These are phyloP conservation scores for Annona cherimola DNA, from an alignment of 164 flowering plant genomes.

Conservation along the genomic window DNA sequence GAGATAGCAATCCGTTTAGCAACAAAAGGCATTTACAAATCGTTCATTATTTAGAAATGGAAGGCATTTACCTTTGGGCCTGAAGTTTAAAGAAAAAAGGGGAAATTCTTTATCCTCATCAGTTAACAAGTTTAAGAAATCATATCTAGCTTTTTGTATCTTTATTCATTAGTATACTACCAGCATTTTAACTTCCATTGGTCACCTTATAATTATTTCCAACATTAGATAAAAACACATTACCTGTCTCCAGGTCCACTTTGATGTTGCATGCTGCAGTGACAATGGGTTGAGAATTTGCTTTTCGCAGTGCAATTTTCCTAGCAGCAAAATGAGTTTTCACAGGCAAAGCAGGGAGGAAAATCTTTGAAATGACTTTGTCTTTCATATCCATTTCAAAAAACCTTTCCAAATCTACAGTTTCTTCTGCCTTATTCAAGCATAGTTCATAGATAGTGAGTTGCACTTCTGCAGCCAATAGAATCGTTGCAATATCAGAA, in stretches of 20 bases:
- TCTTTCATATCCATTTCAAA: conserved; percentile 8
- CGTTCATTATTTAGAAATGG: no score
- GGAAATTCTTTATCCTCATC: no score
- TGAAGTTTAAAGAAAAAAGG: no score
- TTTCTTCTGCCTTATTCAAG: conserved; percentile 3
- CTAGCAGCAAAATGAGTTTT: conserved; percentile 3
- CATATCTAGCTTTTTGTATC: no score
- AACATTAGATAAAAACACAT: not conserved
- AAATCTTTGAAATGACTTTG: conserved; percentile 1
- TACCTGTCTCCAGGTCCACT: conserved; percentile 8
- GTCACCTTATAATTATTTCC: not conserved
- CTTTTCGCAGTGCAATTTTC: conserved; percentile 9
- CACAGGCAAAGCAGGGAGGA: conserved; percentile 5
- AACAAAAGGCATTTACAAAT: no score
- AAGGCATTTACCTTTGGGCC: no score
- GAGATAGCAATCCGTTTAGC: no score
- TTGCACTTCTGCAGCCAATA: conserved; percentile 8
- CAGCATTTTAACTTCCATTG: not conserved
- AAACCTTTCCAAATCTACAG: conserved; percentile 4
- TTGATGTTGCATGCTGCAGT: conserved; percentile 8
- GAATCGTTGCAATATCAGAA: conserved; percentile 8
- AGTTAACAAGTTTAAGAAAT: no score
- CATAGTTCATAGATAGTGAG: not conserved
- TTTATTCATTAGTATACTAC: not conserved
- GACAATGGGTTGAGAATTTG: conserved; percentile 8